A percentile compares a stretch with the other conserved stretches of the same genome.
These are phyloP conservation scores for Eragrostis tef DNA, from an alignment of 202 grass and related monocot species.

Conservation along the genomic window DNA sequence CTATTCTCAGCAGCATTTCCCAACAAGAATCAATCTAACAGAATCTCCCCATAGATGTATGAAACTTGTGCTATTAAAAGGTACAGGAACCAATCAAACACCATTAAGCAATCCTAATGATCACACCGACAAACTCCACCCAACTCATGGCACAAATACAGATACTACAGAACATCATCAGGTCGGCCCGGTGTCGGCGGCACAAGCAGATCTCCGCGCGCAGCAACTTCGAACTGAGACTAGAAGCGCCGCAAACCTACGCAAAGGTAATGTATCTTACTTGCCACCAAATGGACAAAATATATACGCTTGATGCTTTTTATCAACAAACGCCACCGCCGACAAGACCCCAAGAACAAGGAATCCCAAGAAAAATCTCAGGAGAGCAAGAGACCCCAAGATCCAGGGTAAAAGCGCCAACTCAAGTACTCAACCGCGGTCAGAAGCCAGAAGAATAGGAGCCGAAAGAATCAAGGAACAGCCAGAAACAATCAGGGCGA, in stretches of 20 bases:
- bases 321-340: not conserved
- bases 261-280: slow-evolving; percentile 32
- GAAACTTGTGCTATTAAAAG: slow-evolving; percentile 14
- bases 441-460: not conserved
- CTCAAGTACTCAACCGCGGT: slow-evolving; percentile 10
- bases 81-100: not conserved
- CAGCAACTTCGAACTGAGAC: not conserved
- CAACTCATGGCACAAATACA: not conserved
- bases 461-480: not conserved
- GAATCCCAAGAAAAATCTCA: slow-evolving; percentile 33
- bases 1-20: not conserved
- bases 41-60: not conserved
- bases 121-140: not conserved
- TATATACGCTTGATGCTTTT: not conserved
- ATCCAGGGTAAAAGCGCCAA: slow-evolving; percentile 25
- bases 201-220: slow-evolving; percentile 43
- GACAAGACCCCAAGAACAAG: slow-evolving; percentile 33
- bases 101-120: not conserved
- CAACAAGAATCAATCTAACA: not conserved
- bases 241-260: not conserved
- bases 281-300: slow-evolving; percentile 26
- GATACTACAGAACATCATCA: slow-evolving; percentile 8
- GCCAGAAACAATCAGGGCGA: slow-evolving; percentile 7
- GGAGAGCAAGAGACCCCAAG: slow-evolving; percentile 11
- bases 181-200: slow-evolving; percentile 22